Evolutionary conservation across 2,329 filamentous ascomycete genomes (phyloP), one percentile per base, ranked within the genome.

Genomic region (Aplosporella prunicola): DNA sequence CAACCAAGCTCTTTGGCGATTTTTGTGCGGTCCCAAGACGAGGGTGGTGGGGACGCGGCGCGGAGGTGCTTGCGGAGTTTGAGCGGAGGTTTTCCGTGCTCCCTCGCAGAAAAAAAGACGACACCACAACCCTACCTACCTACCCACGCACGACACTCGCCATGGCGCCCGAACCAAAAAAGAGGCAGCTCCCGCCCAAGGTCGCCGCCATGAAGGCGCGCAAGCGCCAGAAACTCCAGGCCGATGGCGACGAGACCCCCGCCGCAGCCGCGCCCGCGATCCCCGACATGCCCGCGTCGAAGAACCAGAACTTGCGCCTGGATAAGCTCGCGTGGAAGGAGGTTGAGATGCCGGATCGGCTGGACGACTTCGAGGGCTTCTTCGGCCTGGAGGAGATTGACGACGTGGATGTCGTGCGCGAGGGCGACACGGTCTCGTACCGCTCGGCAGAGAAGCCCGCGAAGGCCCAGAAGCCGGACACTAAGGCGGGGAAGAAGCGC

Each of bases 291-390:
- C 39, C 49, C 14, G 27, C 27, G 15, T n/a, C 30, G 15, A 57
- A 50, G 23, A 27, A 32, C 47, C 41, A 43, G 27, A 56, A 49
- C 33, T 56, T 65, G 11, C 52, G 56, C 24, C 50, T 73, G 22
- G 68, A 78, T 42, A 64, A 72, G 25, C 61, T 81, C 39, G 62
- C 66, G 51, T 82, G 78, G 78, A 73, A 71, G 43, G 67, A 76
- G 14, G 76, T 91, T 3, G 55, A 65, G 23, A 64, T 81, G 49
- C 84, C 85, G 5, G 82, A 88, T 52, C 78, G 82, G 53, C 69
- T 88, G 49, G 78, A 89, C 30, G 85, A 95, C 62, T 84, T 84
- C n/a, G 87, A 93, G 46, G 91, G 91, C 0, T 95, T 98, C 58
- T 93, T 80, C 50, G 87, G 84, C 0, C 64, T 98, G 2, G 87